Evolutionary conservation across 192 early-diverging fungal genomes (phyloP), one percentile per base, ranked within the genome.

Genomic region (Geranomyces michiganensis): DNA sequence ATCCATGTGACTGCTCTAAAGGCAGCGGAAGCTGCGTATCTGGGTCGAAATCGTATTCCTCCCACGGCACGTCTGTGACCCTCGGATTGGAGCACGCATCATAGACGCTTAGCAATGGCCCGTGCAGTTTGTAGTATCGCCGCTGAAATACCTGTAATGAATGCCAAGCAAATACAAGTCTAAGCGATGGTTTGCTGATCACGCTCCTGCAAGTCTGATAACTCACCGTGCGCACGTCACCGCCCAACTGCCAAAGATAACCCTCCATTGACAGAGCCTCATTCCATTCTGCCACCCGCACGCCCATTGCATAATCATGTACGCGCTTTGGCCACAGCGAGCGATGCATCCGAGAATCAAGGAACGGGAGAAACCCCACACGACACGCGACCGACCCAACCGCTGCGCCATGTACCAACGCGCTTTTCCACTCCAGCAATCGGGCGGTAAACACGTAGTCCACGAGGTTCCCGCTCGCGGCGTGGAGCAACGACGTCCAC

Each of bases 241-340:
- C 70, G 1, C 70, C 70, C 44, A 64, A 53, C 30, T 67, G 65
- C 32, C 51, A 73, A 41, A 73, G 30, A 48, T 73, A 51, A 21
- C 72, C 72, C 33, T 67, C 72, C 65, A 67, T 73, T 15, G 64
- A 73, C 53, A 60, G 41, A 45, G 65, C 56, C 26, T 73, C 51
- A 48, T 73, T 65, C 72, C 72, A 73, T 15, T 73, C 64, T 14
- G 21, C 29, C n/a, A 67, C 55, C 24, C 56, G 48, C 2, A 73
- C 56, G 27, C 24, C 51, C 55, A 67, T 32, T 0, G 22, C 64
- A 48, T 67, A 73, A n/a, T 73, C 70, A 12, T 44, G 48, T 7
- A 22, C 21, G 13, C 48, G 19, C 30, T 62, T 43, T 26, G 70
- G 70, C 41, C 49, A 55, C n/a, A 71, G 36, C 26, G 61, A n/a